Percentiles rank a stretch among this genome's conserved stretches.
These are phyloP conservation scores for Trichosporon sp. DNA, from an alignment of 1,284 basidiomycete genomes.

Conservation along the genomic window DNA sequence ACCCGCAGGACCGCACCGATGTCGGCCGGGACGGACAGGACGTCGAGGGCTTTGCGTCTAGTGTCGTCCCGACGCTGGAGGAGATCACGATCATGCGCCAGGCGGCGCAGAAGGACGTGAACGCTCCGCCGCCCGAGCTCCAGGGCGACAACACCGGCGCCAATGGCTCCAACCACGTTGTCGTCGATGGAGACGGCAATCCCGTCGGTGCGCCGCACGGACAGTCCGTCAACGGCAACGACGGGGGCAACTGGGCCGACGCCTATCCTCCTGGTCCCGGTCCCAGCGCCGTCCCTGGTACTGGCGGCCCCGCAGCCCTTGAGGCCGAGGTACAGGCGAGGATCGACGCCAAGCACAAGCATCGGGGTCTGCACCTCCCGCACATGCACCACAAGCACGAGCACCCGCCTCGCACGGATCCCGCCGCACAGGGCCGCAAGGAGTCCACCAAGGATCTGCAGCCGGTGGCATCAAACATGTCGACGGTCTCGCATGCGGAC, in stretches of 20 bases:
- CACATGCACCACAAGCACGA: not conserved
- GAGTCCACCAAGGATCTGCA: conserved; percentile 18
- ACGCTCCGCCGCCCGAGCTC: conserved; percentile 11
- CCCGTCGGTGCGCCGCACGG: not conserved
- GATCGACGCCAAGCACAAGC: not conserved
- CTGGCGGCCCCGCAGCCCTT: not conserved
- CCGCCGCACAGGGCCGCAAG: not conserved
- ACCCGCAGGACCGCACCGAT: conserved; percentile 56
- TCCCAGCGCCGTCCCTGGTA: not conserved
- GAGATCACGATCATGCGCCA: conserved; percentile 55
- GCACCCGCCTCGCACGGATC: not conserved
- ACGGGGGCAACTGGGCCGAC: not conserved
- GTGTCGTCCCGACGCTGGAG: conserved; percentile 65
- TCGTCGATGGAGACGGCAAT: not conserved
- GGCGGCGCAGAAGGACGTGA: not conserved
- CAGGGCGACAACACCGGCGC: not conserved
- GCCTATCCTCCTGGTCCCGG: not conserved
- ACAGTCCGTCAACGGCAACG: not conserved
- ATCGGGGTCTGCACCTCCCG: not conserved
- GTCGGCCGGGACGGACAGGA: conserved; percentile 54
- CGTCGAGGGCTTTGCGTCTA: conserved; percentile 56
- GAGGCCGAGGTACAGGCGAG: not conserved
- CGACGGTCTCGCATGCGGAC: not conserved
- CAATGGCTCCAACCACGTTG: not conserved
- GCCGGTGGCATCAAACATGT: conserved; percentile 19